Evolutionary conservation across 345 rosid species (phyloP).

Genomic region (Hibiscus tridactylites): DNA sequence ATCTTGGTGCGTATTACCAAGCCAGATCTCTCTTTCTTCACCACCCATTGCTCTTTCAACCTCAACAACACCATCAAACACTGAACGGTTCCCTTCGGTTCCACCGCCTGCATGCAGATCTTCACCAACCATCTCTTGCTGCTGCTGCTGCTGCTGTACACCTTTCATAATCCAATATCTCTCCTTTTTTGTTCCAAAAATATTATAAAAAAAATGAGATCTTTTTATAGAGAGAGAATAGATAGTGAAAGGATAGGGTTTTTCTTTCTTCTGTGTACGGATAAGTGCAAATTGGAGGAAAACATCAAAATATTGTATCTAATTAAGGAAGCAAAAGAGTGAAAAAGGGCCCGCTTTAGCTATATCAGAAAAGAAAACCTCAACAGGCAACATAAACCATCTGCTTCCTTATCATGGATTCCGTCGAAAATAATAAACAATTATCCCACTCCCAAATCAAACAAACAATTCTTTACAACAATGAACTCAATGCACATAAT

Average conservation of each 20-base stretch:
- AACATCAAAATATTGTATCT: conserved; percentile 12
- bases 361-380: not conserved
- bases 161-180: conserved; percentile 16
- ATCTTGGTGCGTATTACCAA: conserved; percentile 29
- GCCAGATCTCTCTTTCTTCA: conserved; percentile 48
- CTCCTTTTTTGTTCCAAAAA: not conserved
- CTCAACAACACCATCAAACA: conserved; percentile 21
- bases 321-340: conserved; percentile 29
- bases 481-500: not conserved
- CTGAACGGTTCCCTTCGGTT: conserved; percentile 1
- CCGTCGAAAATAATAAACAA: conserved; percentile 8
- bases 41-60: too few species aligned
- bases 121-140: too few species aligned
- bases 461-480: not conserved
- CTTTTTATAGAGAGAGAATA: conserved; percentile 5
- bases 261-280: conserved; percentile 30
- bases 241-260: conserved; percentile 12
- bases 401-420: conserved; percentile 7
- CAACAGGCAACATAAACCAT: conserved; percentile 44
- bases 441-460: not conserved
- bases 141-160: conserved; percentile 16
- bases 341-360: conserved; percentile 23
- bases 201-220: not conserved
- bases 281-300: conserved; percentile 23
- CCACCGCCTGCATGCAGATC: too few species aligned